Conservation (phyloP, 768 basidiomycete genomes). For the Lactarius sanguifluus region DNA sequence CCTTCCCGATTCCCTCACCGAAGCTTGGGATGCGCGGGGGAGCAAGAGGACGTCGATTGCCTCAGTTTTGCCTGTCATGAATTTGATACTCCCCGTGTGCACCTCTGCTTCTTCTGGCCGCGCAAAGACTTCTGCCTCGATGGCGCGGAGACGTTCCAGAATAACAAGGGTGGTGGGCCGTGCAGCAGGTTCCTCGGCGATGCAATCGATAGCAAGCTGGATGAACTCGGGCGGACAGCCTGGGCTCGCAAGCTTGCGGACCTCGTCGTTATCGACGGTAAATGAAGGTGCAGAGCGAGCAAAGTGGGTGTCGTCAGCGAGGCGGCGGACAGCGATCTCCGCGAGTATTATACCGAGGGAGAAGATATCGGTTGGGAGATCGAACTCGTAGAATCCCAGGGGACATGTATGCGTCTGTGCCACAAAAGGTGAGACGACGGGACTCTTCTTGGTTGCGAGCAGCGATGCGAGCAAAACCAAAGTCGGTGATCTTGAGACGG, state of each 20-base stretch:
- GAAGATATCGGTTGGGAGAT: slow-evolving; percentile 92
- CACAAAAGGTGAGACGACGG: slow-evolving; percentile 81
- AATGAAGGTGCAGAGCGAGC: slow-evolving; percentile 80
- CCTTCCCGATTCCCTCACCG: slow-evolving; percentile 65
- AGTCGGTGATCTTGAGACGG: slow-evolving; percentile 97
- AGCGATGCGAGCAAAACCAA: slow-evolving; percentile 94
- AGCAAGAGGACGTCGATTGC: slow-evolving; percentile 53
- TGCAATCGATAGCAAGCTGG: slow-evolving; percentile 75
- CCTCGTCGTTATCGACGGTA: slow-evolving; percentile 73
- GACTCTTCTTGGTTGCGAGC: slow-evolving; percentile 89
- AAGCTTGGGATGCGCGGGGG: slow-evolving; percentile 87
- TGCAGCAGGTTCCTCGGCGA: slow-evolving; percentile 56
- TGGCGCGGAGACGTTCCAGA: slow-evolving; percentile 70
- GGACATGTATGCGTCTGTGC: slow-evolving; percentile 95
- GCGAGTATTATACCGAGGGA: slow-evolving; percentile 92
- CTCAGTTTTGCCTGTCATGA: slow-evolving; percentile 79
- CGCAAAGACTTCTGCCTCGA: slow-evolving; percentile 81
- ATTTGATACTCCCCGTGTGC: slow-evolving; percentile 83
- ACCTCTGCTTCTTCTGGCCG: slow-evolving; percentile 66
- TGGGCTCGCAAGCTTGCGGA: slow-evolving; percentile 60
- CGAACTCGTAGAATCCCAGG: slow-evolving; percentile 94
- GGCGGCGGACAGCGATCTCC: slow-evolving; percentile 78
- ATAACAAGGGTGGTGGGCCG: slow-evolving; percentile 80
- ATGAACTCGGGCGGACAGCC: slow-evolving; percentile 82
- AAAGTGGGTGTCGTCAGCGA: slow-evolving; percentile 82